Percentiles rank a stretch among this genome's conserved stretches.
phyloP scores from a whole-genome alignment of 352 stramenopile species.

The Phytophthora europaea region DNA sequence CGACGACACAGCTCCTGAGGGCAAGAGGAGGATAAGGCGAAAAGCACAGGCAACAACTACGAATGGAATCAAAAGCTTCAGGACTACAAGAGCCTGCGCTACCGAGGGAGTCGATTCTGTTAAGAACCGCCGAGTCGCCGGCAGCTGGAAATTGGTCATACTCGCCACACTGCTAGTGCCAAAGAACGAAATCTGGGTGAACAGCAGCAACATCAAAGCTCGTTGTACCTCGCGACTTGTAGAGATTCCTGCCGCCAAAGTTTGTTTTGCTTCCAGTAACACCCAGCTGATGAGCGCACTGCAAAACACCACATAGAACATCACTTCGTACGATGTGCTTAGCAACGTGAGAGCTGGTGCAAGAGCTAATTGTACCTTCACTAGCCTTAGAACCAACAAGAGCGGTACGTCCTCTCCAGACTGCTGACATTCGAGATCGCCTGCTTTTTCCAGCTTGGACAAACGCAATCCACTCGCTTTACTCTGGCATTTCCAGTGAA shows the following conservation, averaged over 20 bases:
- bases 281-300: constrained; percentile 67
- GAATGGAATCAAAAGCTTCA: constrained; percentile 85
- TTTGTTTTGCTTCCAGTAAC: constrained; percentile 48
- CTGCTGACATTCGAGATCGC: constrained; percentile 28
- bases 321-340: constrained; percentile 83
- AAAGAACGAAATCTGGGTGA: constrained; percentile 88
- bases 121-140: constrained; percentile 79
- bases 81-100: constrained; percentile 70
- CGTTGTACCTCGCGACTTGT: constrained; percentile 51
- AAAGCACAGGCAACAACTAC: constrained; percentile 74
- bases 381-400: constrained; percentile 40
- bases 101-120: constrained; percentile 70
- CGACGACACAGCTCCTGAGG: constrained; percentile 15
- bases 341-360: constrained; percentile 67
- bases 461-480: neutral
- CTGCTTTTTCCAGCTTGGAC: constrained; percentile 12
- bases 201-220: constrained; percentile 76
- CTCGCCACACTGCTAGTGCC: constrained; percentile 84
- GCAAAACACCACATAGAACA: constrained; percentile 73
- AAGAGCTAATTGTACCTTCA: constrained; percentile 61
- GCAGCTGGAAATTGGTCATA: constrained; percentile 86
- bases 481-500: constrained; percentile 23
- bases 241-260: constrained; percentile 1
- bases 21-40: constrained; percentile 54
- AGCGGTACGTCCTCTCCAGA: neutral